These are phyloP conservation scores for Boletus insuetus DNA, from an alignment of 768 basidiomycete species.

Conservation along the genomic window DNA sequence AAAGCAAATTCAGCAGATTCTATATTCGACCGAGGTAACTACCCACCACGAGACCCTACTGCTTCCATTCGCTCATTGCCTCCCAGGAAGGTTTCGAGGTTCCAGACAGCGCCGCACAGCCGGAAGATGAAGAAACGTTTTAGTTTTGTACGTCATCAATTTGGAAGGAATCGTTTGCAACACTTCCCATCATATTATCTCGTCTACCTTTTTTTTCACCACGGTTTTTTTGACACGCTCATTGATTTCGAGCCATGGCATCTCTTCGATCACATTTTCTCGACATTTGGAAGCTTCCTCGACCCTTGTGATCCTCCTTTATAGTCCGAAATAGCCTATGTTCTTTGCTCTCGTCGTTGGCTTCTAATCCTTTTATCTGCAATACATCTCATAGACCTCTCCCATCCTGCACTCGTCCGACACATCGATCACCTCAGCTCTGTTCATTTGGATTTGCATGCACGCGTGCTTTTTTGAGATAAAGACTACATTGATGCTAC, in stretches of 20 bases:
- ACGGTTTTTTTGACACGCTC: conserved; percentile 14
- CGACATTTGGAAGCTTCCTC: conserved; percentile 2
- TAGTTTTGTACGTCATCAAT: conserved; percentile 30
- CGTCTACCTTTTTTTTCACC: conserved; percentile 1
- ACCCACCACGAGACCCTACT: conserved; percentile 16
- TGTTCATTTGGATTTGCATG: neutral
- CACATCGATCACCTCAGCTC: neutral
- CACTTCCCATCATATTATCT: conserved; percentile 8
- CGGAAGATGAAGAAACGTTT: conserved; percentile 84
- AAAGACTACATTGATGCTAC: conserved; percentile 30
- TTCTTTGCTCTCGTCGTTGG: conserved; percentile 16
- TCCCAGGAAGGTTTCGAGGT: conserved; percentile 90
- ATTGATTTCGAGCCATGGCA: conserved; percentile 15
- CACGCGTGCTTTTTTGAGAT: conserved; percentile 16
- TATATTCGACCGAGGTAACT: conserved; percentile 92
- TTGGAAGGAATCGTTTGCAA: conserved; percentile 4
- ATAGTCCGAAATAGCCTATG: conserved; percentile 19
- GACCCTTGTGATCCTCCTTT: neutral
- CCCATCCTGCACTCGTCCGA: neutral
- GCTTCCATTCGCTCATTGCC: conserved; percentile 7
- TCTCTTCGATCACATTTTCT: conserved; percentile 11
- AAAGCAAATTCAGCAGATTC: conserved; percentile 82
- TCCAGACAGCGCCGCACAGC: conserved; percentile 54
- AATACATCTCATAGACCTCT: conserved; percentile 25
- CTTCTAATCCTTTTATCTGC: conserved; percentile 27